These are phyloP conservation scores for Plasmodium blacklocki DNA, from an alignment of 169 alveolate species.

Conservation along the genomic window DNA sequence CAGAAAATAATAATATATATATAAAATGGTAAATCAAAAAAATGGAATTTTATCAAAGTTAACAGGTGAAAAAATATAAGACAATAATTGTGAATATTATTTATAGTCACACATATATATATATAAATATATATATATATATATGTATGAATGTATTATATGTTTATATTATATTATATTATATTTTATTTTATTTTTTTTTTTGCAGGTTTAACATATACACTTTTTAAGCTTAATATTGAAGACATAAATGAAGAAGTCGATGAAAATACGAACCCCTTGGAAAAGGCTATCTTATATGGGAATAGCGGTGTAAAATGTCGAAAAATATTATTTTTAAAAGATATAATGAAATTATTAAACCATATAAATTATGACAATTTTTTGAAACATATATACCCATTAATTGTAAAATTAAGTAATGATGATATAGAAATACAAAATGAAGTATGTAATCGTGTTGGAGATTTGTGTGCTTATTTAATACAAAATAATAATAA, in stretches of 20 bases:
- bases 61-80: slow-evolving; percentile 34
- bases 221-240: slow-evolving; percentile 17
- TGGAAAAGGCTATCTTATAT: slow-evolving; percentile 53
- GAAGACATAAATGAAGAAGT: slow-evolving; percentile 50
- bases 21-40: slow-evolving; percentile 47
- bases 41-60: slow-evolving; percentile 56
- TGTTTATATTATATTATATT: not conserved
- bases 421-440: slow-evolving; percentile 52
- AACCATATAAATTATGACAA: slow-evolving; percentile 24
- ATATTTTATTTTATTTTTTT: not conserved
- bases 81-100: not conserved
- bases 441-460: slow-evolving; percentile 49
- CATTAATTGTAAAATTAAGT: slow-evolving; percentile 41
- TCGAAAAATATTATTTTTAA: slow-evolving; percentile 58
- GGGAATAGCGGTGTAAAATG: slow-evolving; percentile 61
- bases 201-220: slow-evolving; percentile 26
- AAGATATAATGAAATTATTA: slow-evolving; percentile 37
- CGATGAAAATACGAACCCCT: slow-evolving; percentile 43
- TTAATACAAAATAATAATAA: slow-evolving; percentile 46
- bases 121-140: not conserved
- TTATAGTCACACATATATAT: not conserved
- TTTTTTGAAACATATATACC: slow-evolving; percentile 54
- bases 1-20: not conserved
- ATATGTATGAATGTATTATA: not conserved
- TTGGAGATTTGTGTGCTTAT: slow-evolving; percentile 73